Percentiles rank a stretch among this genome's conserved stretches.
Evolutionary conservation across 2,329 filamentous ascomycete genomes (phyloP).

Genomic region (Botrytis squamosa): DNA sequence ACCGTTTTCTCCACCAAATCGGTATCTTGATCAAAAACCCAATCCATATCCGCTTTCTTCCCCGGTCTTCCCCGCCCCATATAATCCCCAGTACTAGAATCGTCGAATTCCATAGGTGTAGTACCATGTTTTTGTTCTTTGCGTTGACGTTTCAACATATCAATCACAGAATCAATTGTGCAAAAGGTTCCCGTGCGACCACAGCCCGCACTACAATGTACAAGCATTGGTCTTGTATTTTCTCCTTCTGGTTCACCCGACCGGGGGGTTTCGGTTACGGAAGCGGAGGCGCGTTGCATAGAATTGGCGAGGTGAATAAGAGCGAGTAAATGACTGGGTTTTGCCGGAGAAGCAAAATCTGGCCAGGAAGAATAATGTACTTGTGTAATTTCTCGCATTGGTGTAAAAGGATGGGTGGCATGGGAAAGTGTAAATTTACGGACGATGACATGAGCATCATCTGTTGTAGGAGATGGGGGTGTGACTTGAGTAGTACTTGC

Average conservation of each 20-base stretch:
- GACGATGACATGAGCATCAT: conserved; percentile 74
- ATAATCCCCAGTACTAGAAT: conserved; percentile 30
- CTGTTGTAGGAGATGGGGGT: conserved; percentile 42
- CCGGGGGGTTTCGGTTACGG: conserved; percentile 38
- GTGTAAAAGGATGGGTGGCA: conserved; percentile 72
- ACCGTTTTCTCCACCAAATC: conserved; percentile 87
- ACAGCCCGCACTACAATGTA: conserved; percentile 95
- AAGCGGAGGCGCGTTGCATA: conserved; percentile 56
- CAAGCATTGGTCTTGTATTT: conserved; percentile 69
- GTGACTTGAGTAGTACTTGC: conserved; percentile 53
- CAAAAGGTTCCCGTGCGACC: conserved; percentile 96
- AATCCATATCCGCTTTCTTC: conserved; percentile 49
- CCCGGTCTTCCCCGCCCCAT: conserved; percentile 27
- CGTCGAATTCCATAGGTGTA: conserved; percentile 45
- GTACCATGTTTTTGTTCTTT: conserved; percentile 39
- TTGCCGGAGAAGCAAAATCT: conserved; percentile 89
- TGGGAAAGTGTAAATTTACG: conserved; percentile 86
- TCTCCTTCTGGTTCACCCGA: conserved; percentile 60
- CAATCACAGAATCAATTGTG: conserved; percentile 91
- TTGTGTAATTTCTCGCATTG: conserved; percentile 90
- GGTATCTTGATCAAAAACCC: conserved; percentile 66
- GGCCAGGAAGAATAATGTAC: conserved; percentile 96
- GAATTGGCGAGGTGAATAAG: conserved; percentile 85
- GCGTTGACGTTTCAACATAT: conserved; percentile 90
- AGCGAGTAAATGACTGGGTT: conserved; percentile 80